Percentiles rank a stretch among this genome's conserved stretches.
Evolutionary conservation across 805 yeast species (phyloP).

Genomic region (Kodamaea nitidulidarum): DNA sequence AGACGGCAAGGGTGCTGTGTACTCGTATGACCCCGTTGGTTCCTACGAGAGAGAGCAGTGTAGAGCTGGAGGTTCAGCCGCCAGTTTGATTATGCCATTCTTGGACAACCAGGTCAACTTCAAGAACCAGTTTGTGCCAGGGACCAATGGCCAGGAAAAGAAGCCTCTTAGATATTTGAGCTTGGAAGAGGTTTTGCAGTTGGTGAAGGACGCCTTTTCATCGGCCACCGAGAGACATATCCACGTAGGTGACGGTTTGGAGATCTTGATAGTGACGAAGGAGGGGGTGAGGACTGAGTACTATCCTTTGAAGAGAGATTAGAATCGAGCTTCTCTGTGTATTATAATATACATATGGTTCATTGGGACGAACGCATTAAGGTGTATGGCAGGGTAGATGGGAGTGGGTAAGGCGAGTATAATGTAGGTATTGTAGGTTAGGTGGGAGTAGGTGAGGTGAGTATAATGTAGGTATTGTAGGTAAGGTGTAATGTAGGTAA

Average conservation of each 20-base stretch:
- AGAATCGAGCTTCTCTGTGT: constrained; percentile 13
- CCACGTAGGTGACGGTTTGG: constrained; percentile 95
- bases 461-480: no score
- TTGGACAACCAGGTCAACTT: constrained; percentile 95
- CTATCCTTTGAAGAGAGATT: constrained; percentile 86
- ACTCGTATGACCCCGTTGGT: constrained; percentile 96
- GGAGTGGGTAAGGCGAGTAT: no score
- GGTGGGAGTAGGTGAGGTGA: no score
- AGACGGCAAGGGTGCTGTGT: constrained; percentile 90
- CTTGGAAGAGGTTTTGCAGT: constrained; percentile 78
- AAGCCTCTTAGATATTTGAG: constrained; percentile 59
- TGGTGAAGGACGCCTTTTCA: constrained; percentile 90
- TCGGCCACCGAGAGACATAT: constrained; percentile 98
- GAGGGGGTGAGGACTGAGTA: constrained; percentile 86
- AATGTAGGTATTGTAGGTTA: no score
- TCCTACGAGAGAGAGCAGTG: constrained; percentile 96
- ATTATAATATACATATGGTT: constrained; percentile 5
- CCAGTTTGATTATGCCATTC: constrained; percentile 93
- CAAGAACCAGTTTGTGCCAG: constrained; percentile 84
- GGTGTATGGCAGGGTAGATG: not conserved
- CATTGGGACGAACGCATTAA: no score
- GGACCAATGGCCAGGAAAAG: constrained; percentile 61
- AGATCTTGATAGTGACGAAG: constrained; percentile 84
- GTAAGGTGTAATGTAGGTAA: no score
- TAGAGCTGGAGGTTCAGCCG: constrained; percentile 98